Evolutionary conservation across 2,329 filamentous ascomycete genomes (phyloP), one percentile per base, ranked within the genome.

Genomic region (Pseudogymnoascus sp.): DNA sequence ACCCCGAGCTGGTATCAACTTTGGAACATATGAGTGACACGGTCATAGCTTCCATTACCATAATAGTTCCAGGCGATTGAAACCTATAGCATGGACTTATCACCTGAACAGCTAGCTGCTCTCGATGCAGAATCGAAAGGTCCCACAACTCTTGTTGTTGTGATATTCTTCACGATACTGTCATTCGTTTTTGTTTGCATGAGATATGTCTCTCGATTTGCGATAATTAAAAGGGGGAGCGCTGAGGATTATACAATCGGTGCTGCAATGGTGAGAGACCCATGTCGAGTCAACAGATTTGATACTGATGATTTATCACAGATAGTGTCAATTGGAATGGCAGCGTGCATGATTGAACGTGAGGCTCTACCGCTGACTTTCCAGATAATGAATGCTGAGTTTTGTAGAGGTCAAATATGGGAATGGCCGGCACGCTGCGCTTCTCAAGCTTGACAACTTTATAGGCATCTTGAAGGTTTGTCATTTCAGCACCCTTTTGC

Each of bases 381-480:
- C 38, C 22, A 41, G 14, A 41, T 2, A 18, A 18, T 11, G 22
- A 14, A 22, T 11, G 18, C 38, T 65, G 14, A 53, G 30, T 6
- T 60, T 64, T 53, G n/a, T 58, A 22, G 61, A 63, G 57, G 61
- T 63, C 35, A 28, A 25, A 15, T 64, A 64, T 62, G 63, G 63
- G 14, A 62, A 62, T 37, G 63, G 63, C 33, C 57, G 63, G n/a
- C 63, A 64, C 57, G 62, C 57, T 15, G 25, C 30, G 4, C 63
- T 61, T 39, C 59, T 63, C 8, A 8, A 41, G 38, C 38, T 41
- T 11, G 38, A 41, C 18, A 22, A 41, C 18, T 41, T 41, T 41
- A 41, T 41, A 14, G 18, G 38, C 18, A 41, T 41, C 9, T 22
- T 41, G 18, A 41, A 41, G 18, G 38, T 41, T 41, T 14, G 12